A percentile compares a stretch with the other conserved stretches of the same genome.
Evolutionary conservation across 176 grass and related monocot genomes (phyloP).

Genomic region (Oryza meyeriana): DNA sequence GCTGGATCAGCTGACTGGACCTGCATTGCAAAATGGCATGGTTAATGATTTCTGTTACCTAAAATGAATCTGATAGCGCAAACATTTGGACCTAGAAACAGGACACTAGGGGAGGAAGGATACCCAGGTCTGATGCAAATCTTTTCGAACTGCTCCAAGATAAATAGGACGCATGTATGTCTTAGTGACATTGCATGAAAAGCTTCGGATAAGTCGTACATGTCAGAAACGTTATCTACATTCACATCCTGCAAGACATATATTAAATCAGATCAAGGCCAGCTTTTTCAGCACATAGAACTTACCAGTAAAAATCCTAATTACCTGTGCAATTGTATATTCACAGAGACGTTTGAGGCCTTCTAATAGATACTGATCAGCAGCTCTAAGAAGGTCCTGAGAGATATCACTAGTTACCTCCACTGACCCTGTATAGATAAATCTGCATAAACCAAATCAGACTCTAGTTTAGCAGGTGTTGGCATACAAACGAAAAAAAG

Average conservation of each 20-base stretch:
- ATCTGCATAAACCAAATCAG: constrained; percentile 59
- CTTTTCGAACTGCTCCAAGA: constrained; percentile 95
- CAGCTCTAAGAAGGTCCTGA: constrained; percentile 94
- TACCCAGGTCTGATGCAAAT: constrained; percentile 81
- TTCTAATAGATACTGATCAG: constrained; percentile 97
- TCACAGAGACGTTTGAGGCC: constrained; percentile 97
- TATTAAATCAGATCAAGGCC: constrained; percentile 32
- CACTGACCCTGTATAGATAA: constrained; percentile 95
- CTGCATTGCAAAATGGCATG: constrained; percentile 41
- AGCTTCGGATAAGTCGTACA: constrained; percentile 97
- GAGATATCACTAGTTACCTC: constrained; percentile 75
- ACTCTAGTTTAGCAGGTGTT: constrained; percentile 8
- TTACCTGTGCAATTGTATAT: constrained; percentile 92
- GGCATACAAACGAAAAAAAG: constrained; percentile 1
- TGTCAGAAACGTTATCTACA: constrained; percentile 79
- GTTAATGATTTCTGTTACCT: background rate
- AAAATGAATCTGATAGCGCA: background rate
- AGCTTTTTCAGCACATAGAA: constrained; percentile 13
- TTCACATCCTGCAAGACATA: constrained; percentile 81
- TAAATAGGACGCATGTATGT: constrained; percentile 91
- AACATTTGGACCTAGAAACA: background rate
- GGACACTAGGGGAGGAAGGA: background rate
- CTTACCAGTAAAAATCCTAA: constrained; percentile 15
- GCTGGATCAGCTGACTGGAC: constrained; percentile 65
- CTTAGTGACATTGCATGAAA: constrained; percentile 92